Base-by-base conservation (phyloP, 1,139 yeast genomes). In the Saccharomyces hybrid region DNA sequence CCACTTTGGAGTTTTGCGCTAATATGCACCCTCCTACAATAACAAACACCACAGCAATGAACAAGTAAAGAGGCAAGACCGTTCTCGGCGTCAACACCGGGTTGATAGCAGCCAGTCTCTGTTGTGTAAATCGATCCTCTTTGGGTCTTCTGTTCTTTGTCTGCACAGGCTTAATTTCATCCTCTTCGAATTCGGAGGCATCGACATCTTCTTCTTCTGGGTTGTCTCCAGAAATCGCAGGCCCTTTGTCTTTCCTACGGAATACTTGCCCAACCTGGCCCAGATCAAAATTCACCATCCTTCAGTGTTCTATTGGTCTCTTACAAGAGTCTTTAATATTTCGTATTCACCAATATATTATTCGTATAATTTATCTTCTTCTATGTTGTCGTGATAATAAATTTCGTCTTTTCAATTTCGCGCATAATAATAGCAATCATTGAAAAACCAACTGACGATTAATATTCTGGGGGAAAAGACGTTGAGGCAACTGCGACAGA, bases 11-110 rank as follows among this genome's bases (percentile, higher is more conserved):
- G n/a, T 93, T 80, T 5, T 96, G 95, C 59, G 84, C 84, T 70
- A 93, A 78, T 82, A 93, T 83, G 57, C 87, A 91, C 1, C 91
- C 98, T 32, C 99, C 99, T 48, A 93, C 77, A 7, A 97, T 96
- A 14, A 91, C 88, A 67, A 91, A 88, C 11, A 93, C 75, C n/a
- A 88, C 76, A 3, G 97, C 95, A 51, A 93, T 78, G 9, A 78
- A 71, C 50, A 91, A 69, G 64, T 91, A 82, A 53, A 91, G 67
- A 2, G 97, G 97, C 56, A 93, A 80, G 46, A 91, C 95, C 3
- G 95, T 86, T 67, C 81, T 84, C 23, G 97, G 97, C 0, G 98
- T 91, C 62, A 91, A 78, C 53, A 93, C 93, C 1, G 98, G 98
- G 67, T 78, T 79, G 57, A 78, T 70, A 1, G 86, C 82, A 52